Base-by-base conservation (phyloP, 805 yeast species). In the Blastobotrys attinorum region DNA sequence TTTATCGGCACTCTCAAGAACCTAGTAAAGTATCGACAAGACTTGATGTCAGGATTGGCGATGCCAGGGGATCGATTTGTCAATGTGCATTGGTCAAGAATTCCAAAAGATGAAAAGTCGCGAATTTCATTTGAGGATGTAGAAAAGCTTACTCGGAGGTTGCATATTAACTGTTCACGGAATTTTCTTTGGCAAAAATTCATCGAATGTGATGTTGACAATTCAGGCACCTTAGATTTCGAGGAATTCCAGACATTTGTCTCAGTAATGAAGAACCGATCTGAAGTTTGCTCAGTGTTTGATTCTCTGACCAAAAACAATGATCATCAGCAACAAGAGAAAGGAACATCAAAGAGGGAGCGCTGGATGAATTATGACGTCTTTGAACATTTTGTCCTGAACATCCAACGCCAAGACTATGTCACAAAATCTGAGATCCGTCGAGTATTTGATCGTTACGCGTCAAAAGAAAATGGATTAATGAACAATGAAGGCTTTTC, bases 211-310 rank as follows among this genome's bases (percentile, higher is more conserved):
- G 87, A 79, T 52, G 55, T 54, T 0, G 73, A 69, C 37, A 49
- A 59, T 5, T 71, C 72, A 15, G 76, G 76, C 0, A 71, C 71
- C 22, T 63, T 90, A 18, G 73, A 75, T 48, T 88, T 87, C 54
- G 71, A 70, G 2, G 87, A 85, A 50, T 90, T 90, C 61, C 82
- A 84, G 57, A 58, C 60, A 17, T 87, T 89, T 62, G 94, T 90
- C 2, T 71, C 75, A 36, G 61, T 75, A 2, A 63, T 90, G 37
- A 83, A 86, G 52, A 63, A 63, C 33, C 70, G 97, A 44, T 64
- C 69, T 4, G 97, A 89, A 47, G 63, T 89, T 2, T 51, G 50
- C 0, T 50, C 42, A 0, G 66, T 88, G 2, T 84, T 81, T 72
- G 55, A 65, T 1, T 38, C 51, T 0, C 20, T 67, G 6, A 38